Percentiles rank a stretch among this genome's conserved stretches.
phyloP scores from a whole-genome alignment of 345 rosid species.

The Jatropha curcas region DNA sequence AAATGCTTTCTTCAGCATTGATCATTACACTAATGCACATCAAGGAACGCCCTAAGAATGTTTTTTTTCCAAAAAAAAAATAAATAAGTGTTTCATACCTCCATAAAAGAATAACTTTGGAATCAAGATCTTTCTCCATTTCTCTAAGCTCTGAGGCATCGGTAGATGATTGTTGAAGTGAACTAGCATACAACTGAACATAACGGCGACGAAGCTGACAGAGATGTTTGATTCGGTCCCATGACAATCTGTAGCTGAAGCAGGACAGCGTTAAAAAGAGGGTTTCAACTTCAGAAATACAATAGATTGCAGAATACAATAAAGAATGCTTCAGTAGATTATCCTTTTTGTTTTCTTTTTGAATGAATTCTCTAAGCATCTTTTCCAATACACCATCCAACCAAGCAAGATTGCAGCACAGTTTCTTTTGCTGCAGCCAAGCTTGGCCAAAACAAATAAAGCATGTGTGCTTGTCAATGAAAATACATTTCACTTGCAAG shows the following conservation, averaged over 20 bases:
- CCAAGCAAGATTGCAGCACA: conserved; percentile 45
- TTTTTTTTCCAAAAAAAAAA: background rate
- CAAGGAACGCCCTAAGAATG: background rate
- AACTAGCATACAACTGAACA: conserved; percentile 78
- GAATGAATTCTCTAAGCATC: background rate
- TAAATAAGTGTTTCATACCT: conserved; percentile 48
- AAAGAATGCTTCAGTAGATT: background rate
- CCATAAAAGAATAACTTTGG: conserved; percentile 95
- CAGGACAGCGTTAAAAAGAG: conserved; percentile 19
- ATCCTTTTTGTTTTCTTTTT: background rate
- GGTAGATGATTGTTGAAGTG: conserved; percentile 65
- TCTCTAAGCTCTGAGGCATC: conserved; percentile 66
- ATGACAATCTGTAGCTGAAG: conserved; percentile 79
- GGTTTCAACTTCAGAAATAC: conserved; percentile 21
- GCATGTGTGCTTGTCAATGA: background rate
- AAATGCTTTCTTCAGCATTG: background rate
- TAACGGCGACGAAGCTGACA: conserved; percentile 88
- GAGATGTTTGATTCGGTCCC: conserved; percentile 78
- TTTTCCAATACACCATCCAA: background rate
- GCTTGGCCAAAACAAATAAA: conserved; percentile 64
- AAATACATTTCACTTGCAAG: background rate
- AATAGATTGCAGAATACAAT: no score
- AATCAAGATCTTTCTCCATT: conserved; percentile 89
- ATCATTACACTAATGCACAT: no score
- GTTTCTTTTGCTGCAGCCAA: conserved; percentile 64